Conservation (phyloP, 2,329 filamentous ascomycete species). For the Fusarium odoratissimum region DNA sequence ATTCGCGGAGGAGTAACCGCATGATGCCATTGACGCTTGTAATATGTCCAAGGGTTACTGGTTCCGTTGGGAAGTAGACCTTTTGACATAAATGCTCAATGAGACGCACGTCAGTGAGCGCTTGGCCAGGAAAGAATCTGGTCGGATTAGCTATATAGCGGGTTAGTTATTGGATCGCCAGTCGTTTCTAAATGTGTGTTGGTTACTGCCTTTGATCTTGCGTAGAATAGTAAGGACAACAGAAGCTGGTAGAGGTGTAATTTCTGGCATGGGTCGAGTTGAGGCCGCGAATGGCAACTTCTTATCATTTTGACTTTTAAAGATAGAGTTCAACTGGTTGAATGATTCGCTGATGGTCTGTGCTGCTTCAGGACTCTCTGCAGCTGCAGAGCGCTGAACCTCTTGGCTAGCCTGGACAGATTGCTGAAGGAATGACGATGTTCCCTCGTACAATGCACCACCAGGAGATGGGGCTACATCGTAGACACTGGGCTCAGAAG, state of each 20-base stretch:
- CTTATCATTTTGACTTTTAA: background rate
- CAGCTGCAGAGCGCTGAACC: conserved; percentile 19
- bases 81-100: conserved; percentile 33
- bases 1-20: conserved; percentile 16
- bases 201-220: conserved; percentile 12
- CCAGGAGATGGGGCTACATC: background rate
- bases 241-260: conserved; percentile 12
- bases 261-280: conserved; percentile 1
- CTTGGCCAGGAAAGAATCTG: conserved; percentile 23
- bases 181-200: rapidly evolving
- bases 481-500: conserved; percentile 1
- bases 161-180: background rate
- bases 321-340: conserved; percentile 6
- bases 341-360: conserved; percentile 30
- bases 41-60: conserved; percentile 24
- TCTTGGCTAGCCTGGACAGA: conserved; percentile 27
- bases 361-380: conserved; percentile 23
- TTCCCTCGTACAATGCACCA: conserved; percentile 26
- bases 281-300: background rate
- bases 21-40: conserved; percentile 33
- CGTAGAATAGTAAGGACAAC: conserved; percentile 18
- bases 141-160: background rate
- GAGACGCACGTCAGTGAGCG: conserved; percentile 12
- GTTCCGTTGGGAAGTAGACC: conserved; percentile 35
- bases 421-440: conserved; percentile 34